phyloP scores from a whole-genome alignment of 23 red algal genomes.

The Gracilaria domingensis region DNA sequence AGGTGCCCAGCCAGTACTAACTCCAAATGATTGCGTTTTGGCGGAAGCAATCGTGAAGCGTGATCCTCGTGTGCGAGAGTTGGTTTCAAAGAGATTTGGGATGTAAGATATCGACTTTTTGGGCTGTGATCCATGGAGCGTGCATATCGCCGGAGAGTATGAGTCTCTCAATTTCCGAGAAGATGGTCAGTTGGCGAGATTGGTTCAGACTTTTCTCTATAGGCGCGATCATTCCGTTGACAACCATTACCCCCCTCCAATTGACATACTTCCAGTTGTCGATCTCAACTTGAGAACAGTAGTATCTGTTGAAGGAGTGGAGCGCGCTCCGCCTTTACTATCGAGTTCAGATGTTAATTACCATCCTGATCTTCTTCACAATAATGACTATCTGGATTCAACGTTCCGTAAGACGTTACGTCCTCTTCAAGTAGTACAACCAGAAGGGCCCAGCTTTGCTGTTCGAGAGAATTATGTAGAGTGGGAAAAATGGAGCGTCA shows the following conservation, averaged over 20 bases:
- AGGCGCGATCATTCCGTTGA: conserved; percentile 48
- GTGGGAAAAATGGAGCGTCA: conserved; percentile 87
- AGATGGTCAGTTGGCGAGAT: conserved; percentile 43
- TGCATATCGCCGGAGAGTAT: conserved; percentile 49
- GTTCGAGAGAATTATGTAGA: conserved; percentile 54
- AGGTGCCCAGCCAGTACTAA: conserved; percentile 45
- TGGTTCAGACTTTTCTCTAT: conserved; percentile 67
- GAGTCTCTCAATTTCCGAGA: conserved; percentile 12
- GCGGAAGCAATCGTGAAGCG: conserved; percentile 46
- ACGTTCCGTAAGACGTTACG: conserved; percentile 2
- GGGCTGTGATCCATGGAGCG: conserved; percentile 68
- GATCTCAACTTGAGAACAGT: conserved; percentile 68
- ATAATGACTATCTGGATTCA: conserved; percentile 30
- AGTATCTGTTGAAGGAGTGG: conserved; percentile 50
- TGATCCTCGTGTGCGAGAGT: conserved; percentile 1
- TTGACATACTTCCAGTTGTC: conserved; percentile 78
- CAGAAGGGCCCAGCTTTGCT: conserved; percentile 72
- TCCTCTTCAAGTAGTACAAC: conserved; percentile 72
- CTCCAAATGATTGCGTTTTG: conserved; percentile 54
- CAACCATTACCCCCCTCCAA: conserved; percentile 91
- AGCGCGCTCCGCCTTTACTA: conserved; percentile 22
- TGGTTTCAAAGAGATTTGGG: conserved; percentile 32
- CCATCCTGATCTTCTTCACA: conserved; percentile 24
- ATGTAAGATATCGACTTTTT: conserved; percentile 38
- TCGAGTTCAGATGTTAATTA: conserved; percentile 46